These are phyloP conservation scores for Geotrichum aggregatum DNA, from an alignment of 1,139 yeast species.

Conservation along the genomic window DNA sequence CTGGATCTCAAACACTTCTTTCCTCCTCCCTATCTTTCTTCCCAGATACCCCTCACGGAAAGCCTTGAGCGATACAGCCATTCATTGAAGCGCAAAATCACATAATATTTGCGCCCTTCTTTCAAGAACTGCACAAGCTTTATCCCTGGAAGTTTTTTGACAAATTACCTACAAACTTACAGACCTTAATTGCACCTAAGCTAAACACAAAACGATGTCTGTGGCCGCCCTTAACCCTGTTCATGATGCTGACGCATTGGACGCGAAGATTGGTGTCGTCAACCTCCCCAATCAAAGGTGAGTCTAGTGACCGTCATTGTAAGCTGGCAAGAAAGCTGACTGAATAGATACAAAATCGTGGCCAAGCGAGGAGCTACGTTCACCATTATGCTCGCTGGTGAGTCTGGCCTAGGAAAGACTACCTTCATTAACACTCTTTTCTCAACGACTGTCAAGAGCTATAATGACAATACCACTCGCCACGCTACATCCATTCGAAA, in stretches of 20 bases:
- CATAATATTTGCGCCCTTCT: too few species aligned
- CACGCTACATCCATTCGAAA: conserved; percentile 71
- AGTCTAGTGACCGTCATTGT: conserved; percentile 29
- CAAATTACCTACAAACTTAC: too few species aligned
- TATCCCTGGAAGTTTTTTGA: too few species aligned
- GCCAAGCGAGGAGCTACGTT: conserved; percentile 85
- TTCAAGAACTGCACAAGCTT: too few species aligned
- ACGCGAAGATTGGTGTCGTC: conserved; percentile 62
- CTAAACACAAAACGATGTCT: conserved; percentile 11
- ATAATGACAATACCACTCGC: conserved; percentile 61
- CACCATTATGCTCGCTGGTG: conserved; percentile 94
- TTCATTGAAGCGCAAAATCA: too few species aligned
- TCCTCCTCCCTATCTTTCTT: neutral
- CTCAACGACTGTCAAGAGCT: conserved; percentile 53
- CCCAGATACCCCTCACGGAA: neutral
- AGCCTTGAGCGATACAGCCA: too few species aligned
- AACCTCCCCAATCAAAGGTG: conserved; percentile 90
- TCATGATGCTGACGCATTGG: conserved; percentile 11
- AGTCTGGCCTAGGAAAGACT: conserved; percentile 83
- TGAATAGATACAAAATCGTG: conserved; percentile 67
- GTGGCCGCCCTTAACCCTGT: conserved; percentile 13
- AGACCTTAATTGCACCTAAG: neutral
- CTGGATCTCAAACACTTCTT: neutral
- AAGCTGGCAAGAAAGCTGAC: neutral
- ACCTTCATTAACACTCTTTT: conserved; percentile 91